Base-by-base conservation (phyloP, 768 basidiomycete genomes). In the Calocybe gangraenosa region DNA sequence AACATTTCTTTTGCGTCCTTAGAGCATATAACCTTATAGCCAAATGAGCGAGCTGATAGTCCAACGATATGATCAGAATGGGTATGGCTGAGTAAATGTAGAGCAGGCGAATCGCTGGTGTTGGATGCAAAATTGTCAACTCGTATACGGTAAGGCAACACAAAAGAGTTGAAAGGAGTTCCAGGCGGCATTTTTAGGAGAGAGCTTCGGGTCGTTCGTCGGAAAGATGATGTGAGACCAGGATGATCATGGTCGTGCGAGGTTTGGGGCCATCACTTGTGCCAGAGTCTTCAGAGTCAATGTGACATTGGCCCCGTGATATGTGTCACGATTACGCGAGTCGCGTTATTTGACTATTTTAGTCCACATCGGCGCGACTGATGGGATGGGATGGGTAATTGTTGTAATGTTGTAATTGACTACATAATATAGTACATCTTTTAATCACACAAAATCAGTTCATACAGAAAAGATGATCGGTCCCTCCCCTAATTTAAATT, bases 61-160 rank as follows among this genome's bases (percentile, higher is more conserved):
- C 94, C 92, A 34, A 65, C 66, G 42, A 92, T 74, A 58, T 96
- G 93, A 64, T 95, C 93, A 0, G 92, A 76, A 65, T 95, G 94
- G 0, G 92, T 88, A 59, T 96, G 92, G 0, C 86, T 82, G 43
- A 96, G 76, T n/a, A 96, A 76, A 60, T 90, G 79, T 9, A 92
- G 70, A 3, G 74, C 63, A 3, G 74, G 69, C 7, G 67, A 45
- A 47, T 70, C 55, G 15, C 64, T 62, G 28, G 62, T 54, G 7
- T 64, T 58, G 35, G 64, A 56, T 2, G 78, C 70, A 63, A 98
- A 98, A 49, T 82, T 78, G 59, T 98, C 94, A 21, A 97, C 83
- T 1, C 91, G 83, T 39, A 97, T 92, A 30, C 52, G 64, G 74
- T 93, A 96, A 3, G 91, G 88, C 5, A 72, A 74, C 3, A 86